Percentiles rank a stretch among this genome's conserved stretches.
Conservation (phyloP, 805 yeast genomes). For the Kuraishia ogatae region DNA sequence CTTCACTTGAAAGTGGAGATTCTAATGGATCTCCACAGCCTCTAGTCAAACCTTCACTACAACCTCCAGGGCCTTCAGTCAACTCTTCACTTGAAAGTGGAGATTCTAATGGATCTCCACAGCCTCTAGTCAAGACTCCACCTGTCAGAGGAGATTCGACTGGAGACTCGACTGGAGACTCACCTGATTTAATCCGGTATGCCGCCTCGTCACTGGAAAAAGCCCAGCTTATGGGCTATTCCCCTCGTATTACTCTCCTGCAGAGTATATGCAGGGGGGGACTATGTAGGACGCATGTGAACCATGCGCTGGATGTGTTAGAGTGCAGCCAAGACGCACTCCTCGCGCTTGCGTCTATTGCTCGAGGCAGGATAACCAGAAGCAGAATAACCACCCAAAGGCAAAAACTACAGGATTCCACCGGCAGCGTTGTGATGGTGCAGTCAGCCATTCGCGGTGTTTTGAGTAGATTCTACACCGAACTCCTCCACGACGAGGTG, state of each 20-base stretch:
- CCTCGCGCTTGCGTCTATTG: conserved; percentile 30
- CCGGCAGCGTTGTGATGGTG: conserved; percentile 27
- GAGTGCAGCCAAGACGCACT: conserved; percentile 28
- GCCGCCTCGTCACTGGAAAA: not conserved
- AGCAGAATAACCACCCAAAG: conserved; percentile 13
- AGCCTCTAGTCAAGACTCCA: too few species aligned
- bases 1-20: too few species aligned
- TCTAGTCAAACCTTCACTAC: too few species aligned
- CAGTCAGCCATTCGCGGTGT: conserved; percentile 63
- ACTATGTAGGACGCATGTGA: conserved; percentile 29
- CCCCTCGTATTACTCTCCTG: conserved; percentile 18
- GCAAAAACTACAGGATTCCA: conserved; percentile 10
- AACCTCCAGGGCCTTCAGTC: too few species aligned
- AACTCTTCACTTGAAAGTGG: too few species aligned
- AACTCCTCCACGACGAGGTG: conserved; percentile 42
- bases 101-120: too few species aligned
- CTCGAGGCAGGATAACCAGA: conserved; percentile 34
- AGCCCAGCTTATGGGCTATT: not conserved
- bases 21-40: too few species aligned
- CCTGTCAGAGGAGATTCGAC: too few species aligned
- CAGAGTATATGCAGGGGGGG: conserved; percentile 40
- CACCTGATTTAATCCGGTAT: not conserved
- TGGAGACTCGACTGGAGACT: too few species aligned
- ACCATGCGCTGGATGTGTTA: conserved; percentile 31
- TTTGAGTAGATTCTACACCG: conserved; percentile 46